Conservation (phyloP, 176 grass and related monocot species). For the Aechmea fasciata region DNA sequence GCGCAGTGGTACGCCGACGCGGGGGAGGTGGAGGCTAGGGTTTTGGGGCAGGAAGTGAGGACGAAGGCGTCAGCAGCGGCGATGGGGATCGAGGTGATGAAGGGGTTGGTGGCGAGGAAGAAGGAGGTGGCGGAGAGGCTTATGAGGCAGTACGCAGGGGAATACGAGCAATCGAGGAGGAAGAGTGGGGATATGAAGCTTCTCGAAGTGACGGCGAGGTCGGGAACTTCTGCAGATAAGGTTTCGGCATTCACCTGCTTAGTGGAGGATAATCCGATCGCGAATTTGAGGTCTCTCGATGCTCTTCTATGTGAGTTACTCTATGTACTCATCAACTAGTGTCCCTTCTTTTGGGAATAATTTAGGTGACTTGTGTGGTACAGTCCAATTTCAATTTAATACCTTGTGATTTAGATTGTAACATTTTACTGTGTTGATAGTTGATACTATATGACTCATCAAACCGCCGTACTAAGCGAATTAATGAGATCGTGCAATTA, state of each 20-base stretch:
- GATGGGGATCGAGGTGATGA: constrained; percentile 36
- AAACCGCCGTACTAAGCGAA: too few species aligned
- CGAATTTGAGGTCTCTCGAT: constrained; percentile 81
- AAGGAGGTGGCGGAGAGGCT: constrained; percentile 65
- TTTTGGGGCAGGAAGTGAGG: constrained; percentile 23
- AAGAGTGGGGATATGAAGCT: constrained; percentile 68
- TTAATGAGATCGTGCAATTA: too few species aligned
- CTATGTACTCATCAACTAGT: too few species aligned
- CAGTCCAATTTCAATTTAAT: too few species aligned
- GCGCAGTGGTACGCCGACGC: constrained; percentile 66
- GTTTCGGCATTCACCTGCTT: constrained; percentile 87
- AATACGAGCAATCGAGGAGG: constrained; percentile 49
- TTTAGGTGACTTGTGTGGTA: too few species aligned
- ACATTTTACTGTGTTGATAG: too few species aligned
- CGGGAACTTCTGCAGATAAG: constrained; percentile 83
- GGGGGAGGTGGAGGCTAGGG: constrained; percentile 49
- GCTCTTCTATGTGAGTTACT: constrained; percentile 68
- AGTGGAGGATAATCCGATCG: constrained; percentile 84
- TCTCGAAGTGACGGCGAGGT: constrained; percentile 67
- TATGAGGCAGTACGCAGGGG: constrained; percentile 50
- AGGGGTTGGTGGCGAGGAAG: constrained; percentile 46
- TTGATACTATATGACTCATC: too few species aligned
- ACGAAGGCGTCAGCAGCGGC: constrained; percentile 6
- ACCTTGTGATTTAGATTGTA: too few species aligned
- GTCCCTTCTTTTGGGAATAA: too few species aligned